Evolutionary conservation across 2,329 filamentous ascomycete genomes (phyloP), one percentile per base, ranked within the genome.

Genomic region (Chrysoporthe cubensis): DNA sequence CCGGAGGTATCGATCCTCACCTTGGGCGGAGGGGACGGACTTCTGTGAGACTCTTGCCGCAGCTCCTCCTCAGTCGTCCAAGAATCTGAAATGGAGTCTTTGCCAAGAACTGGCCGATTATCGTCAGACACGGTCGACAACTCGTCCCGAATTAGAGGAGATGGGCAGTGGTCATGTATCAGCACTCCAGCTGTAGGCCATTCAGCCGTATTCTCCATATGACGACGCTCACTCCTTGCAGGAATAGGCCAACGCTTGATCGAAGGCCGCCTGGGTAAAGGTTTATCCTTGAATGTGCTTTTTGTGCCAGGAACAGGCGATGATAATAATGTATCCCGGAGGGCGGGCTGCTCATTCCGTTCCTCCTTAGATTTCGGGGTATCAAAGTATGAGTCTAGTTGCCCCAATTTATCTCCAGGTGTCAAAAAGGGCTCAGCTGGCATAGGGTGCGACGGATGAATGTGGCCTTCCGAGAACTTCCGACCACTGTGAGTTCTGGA

Each of bases 121-220:
- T 52, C 46, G 42, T 32, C 18, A 42, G 21, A 26, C 5, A 32
- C 13, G 8, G 3, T 16, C 6, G 43, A 9, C 43, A 37, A 50
- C 8, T 58, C 43, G 18, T 37, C 11, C 43, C 18, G 43, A 26
- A 5, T 16, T 48, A 40, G 58, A 56, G 40, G 58, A 8, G 64
- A 40, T 16, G 66, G 61, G 52, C 48, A 52, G 14, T 52, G 37
- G 50, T 70, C 64, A 61, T 70, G 69, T 62, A 70, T 70, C 60
- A 70, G 21, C n/a, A 69, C 64, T 57, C 69, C 66, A 66, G 69
- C 66, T 62, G 69, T 70, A 9, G 69, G 69, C 69, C 69, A 70
- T 40, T 70, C 66, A 42, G 69, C 67, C 16, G 69, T 70, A 18
- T 70, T 68, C 21, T 69, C 44, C 69, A 70, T 70, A 61, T 66